Evolutionary conservation across 2,329 filamentous ascomycete genomes (phyloP), one percentile per base, ranked within the genome.

Genomic region (Lecanosticta acicola): DNA sequence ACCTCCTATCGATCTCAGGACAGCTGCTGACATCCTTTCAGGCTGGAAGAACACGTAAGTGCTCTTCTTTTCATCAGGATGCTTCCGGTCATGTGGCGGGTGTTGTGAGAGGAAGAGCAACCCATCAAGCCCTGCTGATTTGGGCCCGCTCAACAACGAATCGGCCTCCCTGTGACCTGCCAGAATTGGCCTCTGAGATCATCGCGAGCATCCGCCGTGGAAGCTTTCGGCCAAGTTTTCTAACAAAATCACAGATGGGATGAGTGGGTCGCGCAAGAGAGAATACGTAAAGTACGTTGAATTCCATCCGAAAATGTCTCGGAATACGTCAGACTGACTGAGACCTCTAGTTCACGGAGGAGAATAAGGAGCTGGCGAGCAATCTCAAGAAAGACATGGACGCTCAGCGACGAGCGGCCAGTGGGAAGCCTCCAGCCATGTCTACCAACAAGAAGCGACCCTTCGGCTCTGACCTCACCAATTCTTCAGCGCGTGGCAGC

Each of bases 221-320:
- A 29, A 11, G 24, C 24, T 7, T 29, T 29, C 11, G 24, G 24
- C 24, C 35, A 21, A 19, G 8, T 18, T 17, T n/a, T 33, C 41
- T 46, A 44, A 55, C 46, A 45, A 26, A 20, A 26, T 29, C 14
- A 54, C 62, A 86, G 83, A 52, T 98, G 93, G 93, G 93, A 98
- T 71, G 93, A 98, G 71, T 97, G 91, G 91, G 93, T 97, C 36
- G 81, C 87, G 17, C 83, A 89, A 68, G 91, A 97, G 66, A 87
- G 93, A 56, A 84, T 98, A 50, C 84, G 90, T 63, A 96, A n/a
- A n/a, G n/a, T n/a, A n/a, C n/a, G n/a, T n/a, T n/a, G n/a, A n/a
- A n/a, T n/a, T n/a, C n/a, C n/a, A n/a, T n/a, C n/a, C n/a, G n/a
- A n/a, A n/a, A n/a, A n/a, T n/a, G n/a, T n/a, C n/a, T n/a, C n/a